Base-by-base conservation (phyloP, 1,284 basidiomycete genomes). In the Sanghuangporus sanghuang region DNA sequence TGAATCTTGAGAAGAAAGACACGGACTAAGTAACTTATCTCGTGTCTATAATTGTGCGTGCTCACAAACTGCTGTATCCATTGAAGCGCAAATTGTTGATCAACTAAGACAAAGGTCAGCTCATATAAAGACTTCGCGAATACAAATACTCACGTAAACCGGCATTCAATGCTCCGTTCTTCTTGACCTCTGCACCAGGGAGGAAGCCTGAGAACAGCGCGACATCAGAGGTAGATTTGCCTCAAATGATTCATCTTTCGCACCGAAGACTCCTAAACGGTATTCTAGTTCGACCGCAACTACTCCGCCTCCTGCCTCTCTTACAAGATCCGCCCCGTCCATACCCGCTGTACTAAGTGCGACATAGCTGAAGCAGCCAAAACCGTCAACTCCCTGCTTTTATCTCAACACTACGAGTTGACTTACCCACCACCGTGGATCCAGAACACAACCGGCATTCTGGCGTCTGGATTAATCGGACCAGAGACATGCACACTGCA, bases 351-450 rank as follows among this genome's bases (percentile, higher is more conserved):
- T 71, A 21, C 39, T 59, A 7, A 21, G 38, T 2, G 21, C n/a
- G 9, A 48, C 61, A 53, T 61, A 63, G 32, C 52, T 57, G 38
- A 50, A n/a, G 7, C 18, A 35, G 23, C 3, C 11, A 3, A 7
- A 27, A 32, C 32, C 2, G 9, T 12, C 40, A 42, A 4, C 11
- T 9, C n/a, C 3, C 3, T n/a, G 52, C 23, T 3, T 6, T 14
- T 9, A 32, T 35, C 27, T 12, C n/a, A 53, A 35, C 9, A 35
- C 5, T 23, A 23, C 7, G 27, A 6, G 9, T 2, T 21, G 8
- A 49, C 64, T 61, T 59, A 72, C 72, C 71, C 73, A 65, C 75
- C 74, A 38, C 75, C 75, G 42, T 77, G 76, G 32, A 76, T 75
- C 70, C 68, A 77, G 14, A 77, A 68, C 7, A 77, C 46, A 8